phyloP scores from a whole-genome alignment of 768 basidiomycete species.

The Leccinum ochraceum region DNA sequence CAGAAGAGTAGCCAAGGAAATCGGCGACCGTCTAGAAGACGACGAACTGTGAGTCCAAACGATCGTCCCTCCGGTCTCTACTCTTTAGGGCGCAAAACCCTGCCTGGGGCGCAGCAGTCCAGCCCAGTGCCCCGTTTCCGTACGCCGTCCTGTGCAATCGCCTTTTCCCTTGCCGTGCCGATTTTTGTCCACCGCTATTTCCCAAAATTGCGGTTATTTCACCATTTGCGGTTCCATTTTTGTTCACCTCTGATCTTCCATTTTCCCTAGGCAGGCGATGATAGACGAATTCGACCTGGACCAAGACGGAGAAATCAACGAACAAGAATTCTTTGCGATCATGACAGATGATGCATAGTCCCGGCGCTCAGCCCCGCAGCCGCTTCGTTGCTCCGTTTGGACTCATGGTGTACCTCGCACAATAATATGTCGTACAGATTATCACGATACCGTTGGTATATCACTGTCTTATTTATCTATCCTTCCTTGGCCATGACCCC shows the following conservation, averaged over 20 bases:
- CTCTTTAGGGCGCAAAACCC: slow-evolving; percentile 19
- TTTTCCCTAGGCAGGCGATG: slow-evolving; percentile 87
- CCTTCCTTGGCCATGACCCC: slow-evolving; percentile 15
- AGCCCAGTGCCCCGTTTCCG: slow-evolving; percentile 33
- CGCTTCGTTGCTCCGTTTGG: not conserved
- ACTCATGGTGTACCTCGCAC: not conserved
- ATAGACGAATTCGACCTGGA: slow-evolving; percentile 99
- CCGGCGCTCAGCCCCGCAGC: not conserved
- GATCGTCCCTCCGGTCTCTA: slow-evolving; percentile 7
- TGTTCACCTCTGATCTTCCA: slow-evolving; percentile 33
- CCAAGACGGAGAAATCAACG: slow-evolving; percentile 96
- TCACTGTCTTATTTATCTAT: slow-evolving; percentile 20
- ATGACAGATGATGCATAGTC: slow-evolving; percentile 88
- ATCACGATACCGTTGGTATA: slow-evolving; percentile 12
- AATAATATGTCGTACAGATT: slow-evolving; percentile 7
- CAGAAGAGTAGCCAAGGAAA: slow-evolving; percentile 91
- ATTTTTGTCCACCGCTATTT: slow-evolving; percentile 29
- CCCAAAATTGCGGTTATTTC: slow-evolving; percentile 17
- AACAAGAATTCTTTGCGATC: slow-evolving; percentile 95
- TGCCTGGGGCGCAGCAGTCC: slow-evolving; percentile 24
- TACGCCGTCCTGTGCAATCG: slow-evolving; percentile 22
- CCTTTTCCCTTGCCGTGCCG: slow-evolving; percentile 16
- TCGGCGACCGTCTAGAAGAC: slow-evolving; percentile 93
- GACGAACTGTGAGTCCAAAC: slow-evolving; percentile 85
- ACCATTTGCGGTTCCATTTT: slow-evolving; percentile 24